Percentiles rank a stretch among this genome's conserved stretches.
phyloP scores from a whole-genome alignment of 2,329 filamentous ascomycete genomes.

The Knufia fluminis region DNA sequence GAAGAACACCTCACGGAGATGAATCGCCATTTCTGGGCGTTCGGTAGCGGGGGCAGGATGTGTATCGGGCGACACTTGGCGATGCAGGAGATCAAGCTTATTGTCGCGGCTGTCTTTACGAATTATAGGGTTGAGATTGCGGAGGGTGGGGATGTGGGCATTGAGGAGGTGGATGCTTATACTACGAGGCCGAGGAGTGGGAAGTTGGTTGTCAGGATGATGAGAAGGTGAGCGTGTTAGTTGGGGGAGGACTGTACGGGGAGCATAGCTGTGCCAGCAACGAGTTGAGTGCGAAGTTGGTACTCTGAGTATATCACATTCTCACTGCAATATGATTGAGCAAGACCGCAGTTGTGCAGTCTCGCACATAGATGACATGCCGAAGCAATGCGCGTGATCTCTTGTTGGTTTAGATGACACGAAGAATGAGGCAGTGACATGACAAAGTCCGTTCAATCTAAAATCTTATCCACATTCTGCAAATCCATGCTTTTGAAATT shows the following conservation, averaged over 20 bases:
- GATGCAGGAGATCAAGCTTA: slow-evolving; percentile 59
- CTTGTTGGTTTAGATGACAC: too few species aligned
- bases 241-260: neutral
- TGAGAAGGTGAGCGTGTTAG: slow-evolving; percentile 22
- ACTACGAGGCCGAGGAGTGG: slow-evolving; percentile 50
- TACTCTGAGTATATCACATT: too few species aligned
- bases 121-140: slow-evolving; percentile 55
- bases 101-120: slow-evolving; percentile 60
- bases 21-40: slow-evolving; percentile 43
- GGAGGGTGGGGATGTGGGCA: slow-evolving; percentile 45
- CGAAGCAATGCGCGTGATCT: too few species aligned
- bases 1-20: slow-evolving; percentile 34
- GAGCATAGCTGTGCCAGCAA: too few species aligned
- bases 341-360: too few species aligned
- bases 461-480: too few species aligned
- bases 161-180: slow-evolving; percentile 58
- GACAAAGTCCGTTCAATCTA: too few species aligned
- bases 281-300: too few species aligned
- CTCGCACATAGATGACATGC: too few species aligned
- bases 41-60: slow-evolving; percentile 42
- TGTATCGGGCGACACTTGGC: slow-evolving; percentile 42
- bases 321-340: too few species aligned
- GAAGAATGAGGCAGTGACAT: too few species aligned
- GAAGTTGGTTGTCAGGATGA: slow-evolving; percentile 50
- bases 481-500: too few species aligned